Evolutionary conservation across 2,329 filamentous ascomycete species (phyloP).

Genomic region (Penicillium sp.): DNA sequence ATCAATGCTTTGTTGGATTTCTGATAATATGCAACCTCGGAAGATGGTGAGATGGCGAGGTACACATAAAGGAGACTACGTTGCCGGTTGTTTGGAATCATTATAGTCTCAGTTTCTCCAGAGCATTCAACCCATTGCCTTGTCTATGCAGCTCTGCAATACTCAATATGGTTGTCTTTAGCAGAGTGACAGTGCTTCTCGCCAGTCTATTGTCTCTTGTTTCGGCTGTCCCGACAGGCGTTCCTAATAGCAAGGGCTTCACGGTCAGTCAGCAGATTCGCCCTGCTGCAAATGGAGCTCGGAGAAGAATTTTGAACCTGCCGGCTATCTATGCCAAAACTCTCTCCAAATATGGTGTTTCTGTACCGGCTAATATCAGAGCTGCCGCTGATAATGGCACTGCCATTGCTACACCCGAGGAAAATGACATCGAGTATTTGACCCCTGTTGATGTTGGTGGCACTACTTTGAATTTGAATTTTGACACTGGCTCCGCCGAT

Average conservation of each 20-base stretch:
- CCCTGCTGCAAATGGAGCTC: constrained; percentile 10
- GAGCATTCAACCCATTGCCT: constrained; percentile 14
- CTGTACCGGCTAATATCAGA: constrained; percentile 27
- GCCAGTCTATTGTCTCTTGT: constrained; percentile 26
- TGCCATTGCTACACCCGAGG: constrained; percentile 42
- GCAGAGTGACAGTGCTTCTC: constrained; percentile 24
- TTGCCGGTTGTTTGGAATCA: constrained; percentile 6
- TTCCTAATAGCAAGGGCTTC: constrained; percentile 25
- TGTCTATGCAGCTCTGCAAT: constrained; percentile 11
- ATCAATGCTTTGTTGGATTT: no score
- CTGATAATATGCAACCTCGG: no score
- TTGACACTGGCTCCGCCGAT: constrained; percentile 65
- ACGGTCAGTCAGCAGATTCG: constrained; percentile 28
- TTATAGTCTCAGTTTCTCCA: constrained; percentile 7
- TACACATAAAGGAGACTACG: constrained; percentile 22
- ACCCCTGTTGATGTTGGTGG: constrained; percentile 59
- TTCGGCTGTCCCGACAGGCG: constrained; percentile 26
- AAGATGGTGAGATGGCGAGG: no score
- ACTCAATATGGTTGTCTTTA: constrained; percentile 33
- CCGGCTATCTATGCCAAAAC: constrained; percentile 27
- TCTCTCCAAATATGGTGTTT: constrained; percentile 28
- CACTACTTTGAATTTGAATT: constrained; percentile 59
- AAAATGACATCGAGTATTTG: constrained; percentile 54
- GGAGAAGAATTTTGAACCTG: constrained; percentile 23
- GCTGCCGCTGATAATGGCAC: constrained; percentile 30